Base-by-base conservation (phyloP, 441 rosid genomes). In the Biscutella laevigata region DNA sequence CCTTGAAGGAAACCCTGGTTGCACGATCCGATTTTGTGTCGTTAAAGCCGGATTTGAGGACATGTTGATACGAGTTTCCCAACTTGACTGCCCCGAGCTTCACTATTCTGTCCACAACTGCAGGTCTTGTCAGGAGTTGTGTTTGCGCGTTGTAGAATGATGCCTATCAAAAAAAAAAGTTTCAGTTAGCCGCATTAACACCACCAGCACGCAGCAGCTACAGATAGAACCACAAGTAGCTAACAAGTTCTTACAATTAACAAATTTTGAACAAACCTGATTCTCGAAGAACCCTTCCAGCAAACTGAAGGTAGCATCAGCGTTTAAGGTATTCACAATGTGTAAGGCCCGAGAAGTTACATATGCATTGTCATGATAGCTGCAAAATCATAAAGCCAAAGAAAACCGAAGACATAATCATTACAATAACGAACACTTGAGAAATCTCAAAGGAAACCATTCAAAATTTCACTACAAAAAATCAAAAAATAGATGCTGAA, bases 1-100 rank as follows among this genome's bases (percentile, higher is more conserved):
- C 94, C 94, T 77, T 84, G 74, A 90, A 90, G 34, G 95, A 84
- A 51, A 86, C 74, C 59, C 86, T 74, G 16, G 94, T 82, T 47
- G 73, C 63, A 20, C 62, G 80, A 74, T 86, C 94, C 7, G 89
- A 77, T 27, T 59, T 60, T 7, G 62, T 64, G 59, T 78, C 61
- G 19, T 19, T 68, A 32, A 90, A 82, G 8, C 88, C 95, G 6
- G 86, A 67, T 69, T 72, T 63, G 11, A 90, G 58, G 3, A 60
- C 62, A 24, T 73, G 56, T 4, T 33, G 53, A 50, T 67, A 77
- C 3, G 86, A 75, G 45, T 81, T 62, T 45, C 84, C 85, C 10
- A 84, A 59, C 2, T 61, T 68, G 17, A 13, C 47, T 28, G 75
- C 30, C 14, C 82, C 78, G 53, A 80, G 75, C 61, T 86, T 44